Base-by-base conservation (phyloP, 73 alveolate genomes). In the Paramecium primaurelia region DNA sequence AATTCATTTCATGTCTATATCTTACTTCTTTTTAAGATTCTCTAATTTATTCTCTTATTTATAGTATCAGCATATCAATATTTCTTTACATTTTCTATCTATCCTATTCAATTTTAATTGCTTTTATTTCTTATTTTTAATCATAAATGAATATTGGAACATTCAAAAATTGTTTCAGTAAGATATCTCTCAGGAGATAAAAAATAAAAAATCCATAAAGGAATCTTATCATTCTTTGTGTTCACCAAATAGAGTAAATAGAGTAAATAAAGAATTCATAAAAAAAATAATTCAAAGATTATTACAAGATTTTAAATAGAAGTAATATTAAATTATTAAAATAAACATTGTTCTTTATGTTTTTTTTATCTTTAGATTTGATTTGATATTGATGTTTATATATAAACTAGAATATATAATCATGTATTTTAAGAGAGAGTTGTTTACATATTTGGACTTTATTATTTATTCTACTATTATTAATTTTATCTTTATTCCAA, bases 11-110 rank as follows among this genome's bases (percentile, higher is more conserved):
- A 26, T 98, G 97, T 92, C 99, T 97, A 44, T 93, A 96, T 92
- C 97, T 92, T 93, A 98, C 99, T 94, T 99, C 99, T 92, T 99
- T 97, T 88, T 98, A 99, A 64, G 99, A 96, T 16, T 99, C 99
- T 94, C 99, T 99, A 58, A 98, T 98, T 49, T 98, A 95, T 94
- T 99, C 99, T 58, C 99, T 99, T 59, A 98, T 97, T 92, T 95
- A 94, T 42, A 99, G 99, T 6, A 97, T 98, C 34, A 99, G 93
- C 64, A 98, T 97, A 92, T 99, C 99, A 99, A 98, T 97, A 20
- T 99, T 99, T 47, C 99, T 99, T 16, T 99, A 3, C 99, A 98
- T 93, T 94, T 95, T 59, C 97, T 97, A 95, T 98, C 99, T 58
- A 8, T 11, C 12, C 3, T 28, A 28, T 25, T 6, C 2, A 8